phyloP scores from a whole-genome alignment of 192 early-diverging fungal genomes.

The Backusella psychrophila region DNA sequence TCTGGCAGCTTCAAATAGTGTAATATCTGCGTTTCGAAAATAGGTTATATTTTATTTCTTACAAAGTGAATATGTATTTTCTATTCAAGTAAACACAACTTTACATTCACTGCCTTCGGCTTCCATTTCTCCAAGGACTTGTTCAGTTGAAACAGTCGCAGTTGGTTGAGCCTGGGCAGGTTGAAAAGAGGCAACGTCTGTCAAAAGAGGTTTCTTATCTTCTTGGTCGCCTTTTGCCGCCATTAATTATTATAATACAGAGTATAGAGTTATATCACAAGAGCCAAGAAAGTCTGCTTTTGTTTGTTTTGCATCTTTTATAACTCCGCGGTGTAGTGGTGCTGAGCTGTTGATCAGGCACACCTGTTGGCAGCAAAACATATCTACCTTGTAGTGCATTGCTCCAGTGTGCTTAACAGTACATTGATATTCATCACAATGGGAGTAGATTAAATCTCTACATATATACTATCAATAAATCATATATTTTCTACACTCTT shows the following conservation, averaged over 20 bases:
- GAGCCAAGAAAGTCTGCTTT: not conserved
- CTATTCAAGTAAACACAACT: not conserved
- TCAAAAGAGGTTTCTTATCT: not conserved
- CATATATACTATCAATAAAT: not conserved
- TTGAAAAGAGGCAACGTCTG: not conserved
- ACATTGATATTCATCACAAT: not conserved
- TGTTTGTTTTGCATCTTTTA: not conserved
- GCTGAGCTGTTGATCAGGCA: not conserved
- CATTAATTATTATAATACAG: not conserved
- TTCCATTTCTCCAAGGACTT: not conserved
- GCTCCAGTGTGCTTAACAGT: not conserved
- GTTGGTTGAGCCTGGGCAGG: not conserved
- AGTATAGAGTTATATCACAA: not conserved
- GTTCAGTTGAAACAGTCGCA: not conserved
- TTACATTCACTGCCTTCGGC: not conserved
- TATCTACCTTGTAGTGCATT: not conserved
- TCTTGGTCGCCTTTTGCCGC: not conserved
- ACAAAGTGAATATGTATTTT: not conserved
- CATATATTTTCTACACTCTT: not conserved
- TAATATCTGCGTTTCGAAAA: constrained; percentile 6
- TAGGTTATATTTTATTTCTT: not conserved
- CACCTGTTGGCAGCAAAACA: not conserved
- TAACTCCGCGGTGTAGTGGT: not conserved
- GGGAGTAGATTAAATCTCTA: not conserved
- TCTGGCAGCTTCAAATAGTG: constrained; percentile 71